A percentile compares a stretch with the other conserved stretches of the same genome.
Conservation (phyloP, 2,329 filamentous ascomycete species). For the Penicillium psychrosexuale region DNA sequence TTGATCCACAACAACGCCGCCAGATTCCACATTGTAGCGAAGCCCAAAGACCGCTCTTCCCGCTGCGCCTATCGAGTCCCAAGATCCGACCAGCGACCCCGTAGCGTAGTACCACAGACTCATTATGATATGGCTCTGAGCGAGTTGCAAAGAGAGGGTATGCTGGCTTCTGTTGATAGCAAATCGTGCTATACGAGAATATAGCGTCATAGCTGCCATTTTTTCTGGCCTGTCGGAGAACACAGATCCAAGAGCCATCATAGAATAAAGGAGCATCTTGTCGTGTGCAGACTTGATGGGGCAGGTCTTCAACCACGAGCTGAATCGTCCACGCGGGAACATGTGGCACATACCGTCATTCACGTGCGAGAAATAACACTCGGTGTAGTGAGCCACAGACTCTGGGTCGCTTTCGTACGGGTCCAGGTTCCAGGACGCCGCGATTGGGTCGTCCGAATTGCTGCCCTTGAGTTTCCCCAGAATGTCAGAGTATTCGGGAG, state of each 20-base stretch:
- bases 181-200: slow-evolving; percentile 56
- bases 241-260: slow-evolving; percentile 56
- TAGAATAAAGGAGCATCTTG: slow-evolving; percentile 59
- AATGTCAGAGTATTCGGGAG: slow-evolving; percentile 31
- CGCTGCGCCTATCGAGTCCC: slow-evolving; percentile 62
- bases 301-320: slow-evolving; percentile 52
- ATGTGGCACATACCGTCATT: slow-evolving; percentile 56
- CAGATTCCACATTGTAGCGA: slow-evolving; percentile 62
- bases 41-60: slow-evolving; percentile 59
- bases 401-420: slow-evolving; percentile 53
- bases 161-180: slow-evolving; percentile 54
- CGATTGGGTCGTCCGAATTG: slow-evolving; percentile 30
- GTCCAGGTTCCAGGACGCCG: slow-evolving; percentile 50
- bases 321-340: slow-evolving; percentile 55
- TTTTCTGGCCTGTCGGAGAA: slow-evolving; percentile 52
- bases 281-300: slow-evolving; percentile 53
- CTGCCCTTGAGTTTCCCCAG: slow-evolving; percentile 31
- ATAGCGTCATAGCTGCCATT: slow-evolving; percentile 46
- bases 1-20: slow-evolving; percentile 48
- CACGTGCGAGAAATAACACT: slow-evolving; percentile 57
- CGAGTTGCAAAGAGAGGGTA: slow-evolving; percentile 59
- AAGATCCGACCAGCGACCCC: slow-evolving; percentile 58
- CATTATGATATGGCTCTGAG: slow-evolving; percentile 65
- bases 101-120: slow-evolving; percentile 64
- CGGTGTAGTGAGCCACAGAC: slow-evolving; percentile 51